These are phyloP conservation scores for Calocybe gangraenosa DNA, from an alignment of 768 basidiomycete species.

Conservation along the genomic window DNA sequence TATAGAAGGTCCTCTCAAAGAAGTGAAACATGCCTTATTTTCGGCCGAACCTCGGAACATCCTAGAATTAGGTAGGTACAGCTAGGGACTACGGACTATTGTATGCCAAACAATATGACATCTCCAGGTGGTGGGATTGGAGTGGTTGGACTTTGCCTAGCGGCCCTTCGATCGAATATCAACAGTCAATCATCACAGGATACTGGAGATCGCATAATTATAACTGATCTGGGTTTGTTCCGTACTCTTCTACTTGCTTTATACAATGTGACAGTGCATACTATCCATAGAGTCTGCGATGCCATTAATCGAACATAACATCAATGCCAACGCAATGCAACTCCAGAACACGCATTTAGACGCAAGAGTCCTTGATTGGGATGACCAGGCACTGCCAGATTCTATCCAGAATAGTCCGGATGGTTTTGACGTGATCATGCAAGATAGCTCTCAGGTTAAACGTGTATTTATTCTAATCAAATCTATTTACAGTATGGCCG, in stretches of 20 bases:
- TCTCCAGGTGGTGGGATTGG: constrained; percentile 78
- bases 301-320: constrained; percentile 71
- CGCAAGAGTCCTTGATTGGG: constrained; percentile 69
- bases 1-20: constrained; percentile 4
- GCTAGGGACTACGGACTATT: neutral
- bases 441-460: constrained; percentile 22
- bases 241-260: neutral
- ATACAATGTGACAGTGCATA: neutral
- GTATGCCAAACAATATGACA: neutral
- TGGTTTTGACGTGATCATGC: constrained; percentile 68
- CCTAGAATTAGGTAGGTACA: constrained; percentile 64
- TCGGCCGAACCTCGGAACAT: constrained; percentile 35
- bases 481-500: constrained; percentile 65
- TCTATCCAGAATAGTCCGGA: constrained; percentile 29
- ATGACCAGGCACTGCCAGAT: constrained; percentile 50
- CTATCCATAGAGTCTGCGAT: constrained; percentile 65
- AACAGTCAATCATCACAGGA: neutral
- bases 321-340: constrained; percentile 38
- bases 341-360: constrained; percentile 28
- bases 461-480: neutral
- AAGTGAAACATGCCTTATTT: constrained; percentile 35
- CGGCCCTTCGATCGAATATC: constrained; percentile 44
- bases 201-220: constrained; percentile 34
- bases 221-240: constrained; percentile 71
- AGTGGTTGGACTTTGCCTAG: constrained; percentile 67